Conservation (phyloP, 352 stramenopile species). For the Pythium pyrilobum region DNA sequence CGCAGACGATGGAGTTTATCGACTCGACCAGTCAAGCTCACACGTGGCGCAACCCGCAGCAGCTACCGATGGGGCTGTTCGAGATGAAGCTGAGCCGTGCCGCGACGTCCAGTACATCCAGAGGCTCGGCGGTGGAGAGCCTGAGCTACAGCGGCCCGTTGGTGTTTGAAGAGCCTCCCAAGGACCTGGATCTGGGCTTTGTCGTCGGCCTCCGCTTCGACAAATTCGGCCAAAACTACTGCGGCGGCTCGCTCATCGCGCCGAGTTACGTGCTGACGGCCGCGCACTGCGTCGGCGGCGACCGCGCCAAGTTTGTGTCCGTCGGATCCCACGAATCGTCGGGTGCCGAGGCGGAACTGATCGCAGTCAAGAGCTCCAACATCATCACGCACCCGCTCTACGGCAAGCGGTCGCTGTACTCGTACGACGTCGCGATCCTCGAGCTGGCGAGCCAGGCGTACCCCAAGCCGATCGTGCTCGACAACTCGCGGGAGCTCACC, state of each 20-base stretch:
- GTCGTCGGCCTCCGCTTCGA: conserved; percentile 30
- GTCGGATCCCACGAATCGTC: conserved; percentile 27
- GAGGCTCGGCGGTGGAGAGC: too few relatives aligned
- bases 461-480: conserved; percentile 22
- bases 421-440: conserved; percentile 36
- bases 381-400: conserved; percentile 29
- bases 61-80: conserved; percentile 4
- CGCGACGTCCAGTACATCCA: too few relatives aligned
- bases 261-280: conserved; percentile 41
- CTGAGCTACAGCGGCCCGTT: conserved; percentile 17
- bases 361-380: conserved; percentile 24
- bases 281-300: conserved; percentile 28
- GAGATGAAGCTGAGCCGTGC: neutral
- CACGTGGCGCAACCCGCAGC: conserved; percentile 18
- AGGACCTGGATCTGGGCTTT: conserved; percentile 21
- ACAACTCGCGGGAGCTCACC: conserved; percentile 21
- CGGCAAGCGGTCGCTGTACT: conserved; percentile 23
- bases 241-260: conserved; percentile 38
- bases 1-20: conserved; percentile 19
- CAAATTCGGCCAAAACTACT: conserved; percentile 31
- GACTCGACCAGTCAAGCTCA: conserved; percentile 15
- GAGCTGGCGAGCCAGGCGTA: conserved; percentile 32
- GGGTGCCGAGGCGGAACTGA: conserved; percentile 26
- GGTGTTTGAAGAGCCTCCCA: conserved; percentile 15
- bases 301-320: conserved; percentile 25